Evolutionary conservation across 2,329 filamentous ascomycete species (phyloP), one percentile per base, ranked within the genome.

Genomic region (Sclerotiophoma versabilis): DNA sequence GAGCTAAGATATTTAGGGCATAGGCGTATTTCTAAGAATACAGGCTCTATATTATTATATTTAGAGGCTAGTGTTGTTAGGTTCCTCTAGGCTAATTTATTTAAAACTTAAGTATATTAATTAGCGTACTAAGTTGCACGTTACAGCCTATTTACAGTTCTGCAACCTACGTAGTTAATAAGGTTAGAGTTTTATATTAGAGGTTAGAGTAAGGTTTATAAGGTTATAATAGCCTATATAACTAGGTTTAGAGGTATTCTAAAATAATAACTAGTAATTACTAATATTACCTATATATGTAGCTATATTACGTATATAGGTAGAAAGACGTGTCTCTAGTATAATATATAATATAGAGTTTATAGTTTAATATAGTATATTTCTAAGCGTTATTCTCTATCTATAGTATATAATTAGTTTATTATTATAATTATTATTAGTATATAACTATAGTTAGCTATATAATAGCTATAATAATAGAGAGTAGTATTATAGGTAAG

Each of bases 151-250:
- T 22, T 36, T 36, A 20, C 12, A 36, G 19, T 2, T 9, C 17
- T 36, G 22, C 22, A 36, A n/a, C 33, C 22, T 7, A 36, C 22
- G 12, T 32, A 29, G 34, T 48, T 48, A 48, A 39, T 38, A 30
- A 5, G 39, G 11, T 48, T 48, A 48, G 33, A 23, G 45, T 48
- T 48, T 48, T 39, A 32, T 48, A 39, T 48, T 48, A 39, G 39
- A 14, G n/a, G 34, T 48, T 38, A 39, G 34, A n/a, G 45, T 48
- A 22, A 39, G 22, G 8, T 29, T 47, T 37, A 22, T 47, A 46
- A 46, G 1, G 14, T 32, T 38, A 11, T 11, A 22, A 39, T 20
- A 48, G 8, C 25, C 27, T 39, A 48, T 2, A 29, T 6, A 32
- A 32, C 26, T 32, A 48, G 45, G 45, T 48, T 32, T 48, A 39